Percentiles rank a stretch among this genome's conserved stretches.
Evolutionary conservation across 305 asterid species (phyloP).

Genomic region (Petunia hybrid): DNA sequence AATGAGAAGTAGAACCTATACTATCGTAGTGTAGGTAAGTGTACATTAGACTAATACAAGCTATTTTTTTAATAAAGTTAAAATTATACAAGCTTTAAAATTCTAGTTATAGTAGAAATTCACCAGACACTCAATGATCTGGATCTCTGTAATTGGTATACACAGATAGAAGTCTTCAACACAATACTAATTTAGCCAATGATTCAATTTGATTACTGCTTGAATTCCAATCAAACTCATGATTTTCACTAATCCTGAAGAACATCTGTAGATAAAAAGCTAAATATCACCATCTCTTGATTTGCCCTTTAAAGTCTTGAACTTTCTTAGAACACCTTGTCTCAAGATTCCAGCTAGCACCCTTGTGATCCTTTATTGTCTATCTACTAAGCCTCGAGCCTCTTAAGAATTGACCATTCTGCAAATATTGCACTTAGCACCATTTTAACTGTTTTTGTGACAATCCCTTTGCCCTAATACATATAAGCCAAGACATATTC

Average conservation of each 20-base stretch:
- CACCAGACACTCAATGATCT: too few relatives aligned
- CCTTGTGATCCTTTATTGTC: conserved; percentile 58
- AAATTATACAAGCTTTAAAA: too few relatives aligned
- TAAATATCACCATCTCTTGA: conserved; percentile 48
- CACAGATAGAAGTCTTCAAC: too few relatives aligned
- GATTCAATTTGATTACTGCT: too few relatives aligned
- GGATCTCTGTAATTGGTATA: too few relatives aligned
- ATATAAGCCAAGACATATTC: conserved; percentile 53
- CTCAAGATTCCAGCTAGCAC: conserved; percentile 59
- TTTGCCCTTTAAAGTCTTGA: conserved; percentile 39
- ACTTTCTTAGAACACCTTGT: conserved; percentile 59
- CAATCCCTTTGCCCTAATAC: conserved; percentile 65
- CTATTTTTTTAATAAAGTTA: too few relatives aligned
- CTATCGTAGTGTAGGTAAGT: too few relatives aligned
- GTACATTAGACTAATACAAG: too few relatives aligned
- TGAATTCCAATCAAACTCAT: too few relatives aligned
- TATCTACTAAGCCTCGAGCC: conserved; percentile 57
- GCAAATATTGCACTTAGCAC: conserved; percentile 45
- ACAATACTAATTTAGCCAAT: too few relatives aligned
- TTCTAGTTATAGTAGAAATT: too few relatives aligned
- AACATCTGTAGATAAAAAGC: conserved; percentile 42
- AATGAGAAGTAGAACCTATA: too few relatives aligned
- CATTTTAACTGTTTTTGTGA: conserved; percentile 57
- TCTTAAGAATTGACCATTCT: conserved; percentile 56
- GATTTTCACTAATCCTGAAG: not conserved